Percentiles rank a stretch among this genome's conserved stretches.
phyloP scores from a whole-genome alignment of 2,329 filamentous ascomycete species.

The Phoma sp. region DNA sequence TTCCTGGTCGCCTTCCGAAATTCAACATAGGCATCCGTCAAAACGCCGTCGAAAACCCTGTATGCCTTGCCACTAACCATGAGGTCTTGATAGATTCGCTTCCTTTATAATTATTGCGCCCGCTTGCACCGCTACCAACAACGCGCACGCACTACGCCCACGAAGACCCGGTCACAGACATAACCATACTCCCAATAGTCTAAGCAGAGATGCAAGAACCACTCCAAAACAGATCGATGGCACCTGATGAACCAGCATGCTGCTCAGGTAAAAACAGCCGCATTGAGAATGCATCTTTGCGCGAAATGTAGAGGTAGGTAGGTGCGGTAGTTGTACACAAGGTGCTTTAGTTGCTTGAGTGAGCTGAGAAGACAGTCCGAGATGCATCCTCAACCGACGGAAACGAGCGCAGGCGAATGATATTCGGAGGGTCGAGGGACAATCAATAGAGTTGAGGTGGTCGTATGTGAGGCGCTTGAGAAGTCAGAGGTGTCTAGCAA shows the following conservation, averaged over 20 bases:
- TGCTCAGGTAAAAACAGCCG: conserved; percentile 3
- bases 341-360: conserved; percentile 11
- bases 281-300: conserved; percentile 3
- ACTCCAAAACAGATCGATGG: conserved; percentile 5
- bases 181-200: conserved; percentile 5
- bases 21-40: conserved; percentile 5
- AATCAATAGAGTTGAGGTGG: conserved; percentile 5
- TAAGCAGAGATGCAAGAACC: conserved; percentile 8
- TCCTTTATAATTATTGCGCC: background rate
- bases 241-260: conserved; percentile 6
- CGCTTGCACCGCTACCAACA: background rate
- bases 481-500: background rate
- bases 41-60: background rate
- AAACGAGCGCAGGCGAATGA: conserved; percentile 8
- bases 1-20: conserved; percentile 5
- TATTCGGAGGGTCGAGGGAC: background rate
- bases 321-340: conserved; percentile 7
- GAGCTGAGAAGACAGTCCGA: background rate
- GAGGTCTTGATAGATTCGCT: conserved; percentile 4
- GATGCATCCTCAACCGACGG: conserved; percentile 1
- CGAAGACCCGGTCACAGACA: background rate
- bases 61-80: background rate
- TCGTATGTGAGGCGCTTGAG: conserved; percentile 3
- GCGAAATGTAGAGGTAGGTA: background rate
- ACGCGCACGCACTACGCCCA: background rate